Conservation (phyloP, 495 filamentous ascomycete species). For the Clavariopsis aquatica region DNA sequence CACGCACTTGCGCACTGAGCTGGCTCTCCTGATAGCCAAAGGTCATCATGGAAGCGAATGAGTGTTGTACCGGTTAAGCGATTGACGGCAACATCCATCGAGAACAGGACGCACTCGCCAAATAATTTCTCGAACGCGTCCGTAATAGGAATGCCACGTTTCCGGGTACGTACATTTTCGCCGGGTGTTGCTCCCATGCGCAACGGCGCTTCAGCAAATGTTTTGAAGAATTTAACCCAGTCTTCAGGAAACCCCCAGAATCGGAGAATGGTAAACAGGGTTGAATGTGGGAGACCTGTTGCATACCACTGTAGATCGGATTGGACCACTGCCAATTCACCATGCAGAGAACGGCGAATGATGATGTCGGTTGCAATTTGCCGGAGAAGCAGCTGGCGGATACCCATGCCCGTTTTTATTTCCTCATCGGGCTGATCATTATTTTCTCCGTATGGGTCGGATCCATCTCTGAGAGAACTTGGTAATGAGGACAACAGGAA, state of each 20-base stretch:
- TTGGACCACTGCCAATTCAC: conserved; percentile 2
- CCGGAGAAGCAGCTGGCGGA: conserved; percentile 1
- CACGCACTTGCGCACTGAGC: conserved; percentile 7
- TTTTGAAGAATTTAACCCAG: conserved; percentile 5
- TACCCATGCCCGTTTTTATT: neutral
- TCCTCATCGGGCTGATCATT: neutral
- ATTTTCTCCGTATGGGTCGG: conserved; percentile 6
- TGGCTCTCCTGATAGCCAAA: conserved; percentile 16
- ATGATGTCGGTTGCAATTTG: conserved; percentile 7
- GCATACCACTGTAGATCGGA: conserved; percentile 13
- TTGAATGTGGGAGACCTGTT: conserved; percentile 1
- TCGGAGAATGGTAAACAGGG: neutral
- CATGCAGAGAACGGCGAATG: neutral
- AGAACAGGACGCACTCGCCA: conserved; percentile 13
- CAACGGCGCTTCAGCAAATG: conserved; percentile 9
- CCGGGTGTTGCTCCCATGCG: neutral
- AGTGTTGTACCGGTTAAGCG: neutral
- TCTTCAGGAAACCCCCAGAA: conserved; percentile 9
- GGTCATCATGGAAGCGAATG: conserved; percentile 15
- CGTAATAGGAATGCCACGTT: conserved; percentile 14
- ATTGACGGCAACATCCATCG: conserved; percentile 18
- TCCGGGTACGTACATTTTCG: conserved; percentile 10
- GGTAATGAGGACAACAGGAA: conserved; percentile 8
- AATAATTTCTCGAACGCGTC: conserved; percentile 4
- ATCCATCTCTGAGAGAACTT: neutral